A percentile compares a stretch with the other conserved stretches of the same genome.
phyloP scores from a whole-genome alignment of 1,284 basidiomycete species.

The Athelia sp. region DNA sequence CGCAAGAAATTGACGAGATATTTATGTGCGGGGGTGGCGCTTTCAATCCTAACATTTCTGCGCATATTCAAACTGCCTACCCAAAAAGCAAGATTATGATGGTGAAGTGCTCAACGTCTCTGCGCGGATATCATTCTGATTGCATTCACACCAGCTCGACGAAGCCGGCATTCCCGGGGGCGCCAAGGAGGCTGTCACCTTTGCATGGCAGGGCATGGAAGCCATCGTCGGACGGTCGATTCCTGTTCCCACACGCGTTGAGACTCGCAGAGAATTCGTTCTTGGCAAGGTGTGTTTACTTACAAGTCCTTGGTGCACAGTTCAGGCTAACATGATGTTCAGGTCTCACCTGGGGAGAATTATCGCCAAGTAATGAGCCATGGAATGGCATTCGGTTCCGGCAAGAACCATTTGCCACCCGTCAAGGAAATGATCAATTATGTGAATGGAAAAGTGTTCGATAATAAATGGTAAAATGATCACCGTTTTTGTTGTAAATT shows the following conservation, averaged over 20 bases:
- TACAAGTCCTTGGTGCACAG: no score
- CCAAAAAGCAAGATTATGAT: constrained; percentile 5
- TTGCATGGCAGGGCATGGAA: constrained; percentile 5
- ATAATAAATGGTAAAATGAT: constrained; percentile 3
- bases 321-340: no score
- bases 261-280: constrained; percentile 1
- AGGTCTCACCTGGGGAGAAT: constrained; percentile 2
- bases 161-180: constrained; percentile 3
- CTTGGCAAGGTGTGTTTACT: constrained; percentile 3
- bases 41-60: constrained; percentile 2
- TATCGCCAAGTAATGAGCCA: constrained; percentile 2
- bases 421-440: constrained; percentile 7
- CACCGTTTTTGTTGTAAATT: no score
- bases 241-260: constrained; percentile 4
- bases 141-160: neutral
- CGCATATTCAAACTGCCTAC: constrained; percentile 3
- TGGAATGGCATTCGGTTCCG: constrained; percentile 3
- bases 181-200: constrained; percentile 5
- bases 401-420: neutral
- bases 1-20: constrained; percentile 3
- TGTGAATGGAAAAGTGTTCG: constrained; percentile 3
- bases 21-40: constrained; percentile 6
- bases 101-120: neutral
- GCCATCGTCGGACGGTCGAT: constrained; percentile 4
- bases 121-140: neutral